phyloP scores from a whole-genome alignment of 345 rosid genomes.

The Citrus australasica region DNA sequence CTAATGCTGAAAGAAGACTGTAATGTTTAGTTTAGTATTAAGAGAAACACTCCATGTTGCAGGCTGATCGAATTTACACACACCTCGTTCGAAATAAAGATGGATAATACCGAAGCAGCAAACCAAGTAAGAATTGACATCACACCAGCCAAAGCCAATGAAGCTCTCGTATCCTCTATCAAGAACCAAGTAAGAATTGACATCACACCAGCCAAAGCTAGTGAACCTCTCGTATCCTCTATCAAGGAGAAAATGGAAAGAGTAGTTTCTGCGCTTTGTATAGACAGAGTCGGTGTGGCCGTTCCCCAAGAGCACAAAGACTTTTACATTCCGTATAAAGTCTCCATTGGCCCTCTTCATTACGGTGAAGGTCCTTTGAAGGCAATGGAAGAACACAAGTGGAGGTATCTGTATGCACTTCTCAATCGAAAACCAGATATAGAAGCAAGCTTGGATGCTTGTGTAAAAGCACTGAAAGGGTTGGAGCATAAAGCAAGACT shows the following conservation, averaged over 20 bases:
- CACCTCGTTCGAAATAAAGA: neutral
- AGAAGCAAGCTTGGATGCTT: constrained; percentile 32
- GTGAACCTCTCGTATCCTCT: constrained; percentile 21
- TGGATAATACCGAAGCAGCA: neutral
- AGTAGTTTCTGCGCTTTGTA: constrained; percentile 23
- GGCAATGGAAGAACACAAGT: constrained; percentile 38
- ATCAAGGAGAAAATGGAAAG: constrained; percentile 38
- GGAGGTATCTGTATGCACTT: constrained; percentile 43
- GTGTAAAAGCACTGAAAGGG: constrained; percentile 35
- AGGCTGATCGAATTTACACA: neutral
- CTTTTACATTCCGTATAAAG: constrained; percentile 24
- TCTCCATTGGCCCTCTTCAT: constrained; percentile 52
- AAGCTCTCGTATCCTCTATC: constrained; percentile 28
- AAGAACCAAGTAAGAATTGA: constrained; percentile 33
- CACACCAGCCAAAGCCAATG: neutral
- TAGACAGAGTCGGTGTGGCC: constrained; percentile 23
- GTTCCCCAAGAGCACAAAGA: neutral
- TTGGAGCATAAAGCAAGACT: constrained; percentile 36
- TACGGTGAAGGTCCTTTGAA: neutral
- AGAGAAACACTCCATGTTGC: neutral
- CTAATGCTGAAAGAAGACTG: neutral
- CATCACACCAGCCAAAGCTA: neutral
- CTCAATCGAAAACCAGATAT: constrained; percentile 32
- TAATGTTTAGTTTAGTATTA: neutral
- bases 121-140: constrained; percentile 34